phyloP scores from a whole-genome alignment of 176 grass and related monocot species.

The Musa itinerans region DNA sequence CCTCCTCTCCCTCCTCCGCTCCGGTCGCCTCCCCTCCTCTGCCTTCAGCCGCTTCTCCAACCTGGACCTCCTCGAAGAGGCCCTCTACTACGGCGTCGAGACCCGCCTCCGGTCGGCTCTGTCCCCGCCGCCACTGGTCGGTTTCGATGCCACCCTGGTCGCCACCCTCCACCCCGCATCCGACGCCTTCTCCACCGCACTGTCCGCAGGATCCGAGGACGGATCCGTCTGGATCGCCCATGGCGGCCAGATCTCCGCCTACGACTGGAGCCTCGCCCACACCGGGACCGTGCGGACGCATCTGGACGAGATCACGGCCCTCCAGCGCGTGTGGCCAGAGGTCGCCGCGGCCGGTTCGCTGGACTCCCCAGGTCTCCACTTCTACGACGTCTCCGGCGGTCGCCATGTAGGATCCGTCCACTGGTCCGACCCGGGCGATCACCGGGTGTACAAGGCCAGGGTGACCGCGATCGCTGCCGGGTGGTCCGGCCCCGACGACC shows the following conservation, averaged over 20 bases:
- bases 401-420: conserved; percentile 48
- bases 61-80: conserved; percentile 48
- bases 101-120: conserved; percentile 40
- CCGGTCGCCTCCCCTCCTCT: conserved; percentile 21
- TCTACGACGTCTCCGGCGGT: conserved; percentile 45
- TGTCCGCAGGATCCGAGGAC: conserved; percentile 40
- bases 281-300: conserved; percentile 56
- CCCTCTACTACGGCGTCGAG: conserved; percentile 52
- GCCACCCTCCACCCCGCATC: conserved; percentile 46
- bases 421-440: conserved; percentile 60
- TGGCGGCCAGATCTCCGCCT: conserved; percentile 53
- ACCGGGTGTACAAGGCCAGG: conserved; percentile 50
- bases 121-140: conserved; percentile 62
- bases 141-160: conserved; percentile 50
- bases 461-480: conserved; percentile 52
- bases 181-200: conserved; percentile 55
- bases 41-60: conserved; percentile 24
- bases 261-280: conserved; percentile 44
- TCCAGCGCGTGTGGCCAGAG: conserved; percentile 33
- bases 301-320: conserved; percentile 47
- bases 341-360: conserved; percentile 43
- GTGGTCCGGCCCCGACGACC: conserved; percentile 25
- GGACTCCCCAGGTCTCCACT: conserved; percentile 53
- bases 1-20: conserved; percentile 54
- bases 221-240: conserved; percentile 77